Evolutionary conservation across 192 early-diverging fungal species (phyloP).

Genomic region (Coemansia sp.): DNA sequence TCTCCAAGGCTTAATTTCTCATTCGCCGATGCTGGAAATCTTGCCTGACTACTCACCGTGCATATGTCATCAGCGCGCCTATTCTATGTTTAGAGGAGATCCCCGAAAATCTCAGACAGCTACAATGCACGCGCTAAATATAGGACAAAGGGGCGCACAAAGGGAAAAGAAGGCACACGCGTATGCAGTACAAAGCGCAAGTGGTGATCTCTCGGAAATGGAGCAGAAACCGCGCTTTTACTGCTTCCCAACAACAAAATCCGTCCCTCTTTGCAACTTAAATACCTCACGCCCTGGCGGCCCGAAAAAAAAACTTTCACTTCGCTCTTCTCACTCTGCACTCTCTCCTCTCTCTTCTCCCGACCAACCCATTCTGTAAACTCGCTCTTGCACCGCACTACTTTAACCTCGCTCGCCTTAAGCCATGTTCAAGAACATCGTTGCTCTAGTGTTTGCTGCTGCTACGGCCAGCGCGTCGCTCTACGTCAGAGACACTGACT

Average conservation of each 20-base stretch:
- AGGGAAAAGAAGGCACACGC: neutral
- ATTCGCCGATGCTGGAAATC: too few relatives aligned
- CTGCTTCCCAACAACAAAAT: slow-evolving; percentile 6
- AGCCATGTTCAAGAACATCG: slow-evolving; percentile 23
- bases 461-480: slow-evolving; percentile 9
- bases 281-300: neutral
- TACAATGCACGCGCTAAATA: neutral
- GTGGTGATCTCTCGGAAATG: neutral
- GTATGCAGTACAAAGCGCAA: neutral
- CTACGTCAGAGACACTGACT: neutral
- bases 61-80: neutral
- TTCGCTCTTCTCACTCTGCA: neutral
- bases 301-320: neutral
- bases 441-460: slow-evolving; percentile 15
- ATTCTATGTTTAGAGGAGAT: neutral
- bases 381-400: neutral
- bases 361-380: neutral
- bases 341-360: neutral
- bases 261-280: slow-evolving; percentile 3
- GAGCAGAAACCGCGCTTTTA: neutral
- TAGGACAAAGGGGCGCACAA: neutral
- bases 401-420: neutral
- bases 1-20: neutral
- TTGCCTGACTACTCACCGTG: too few relatives aligned
- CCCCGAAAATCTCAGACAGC: neutral